Base-by-base conservation (phyloP, 169 alveolate genomes). In the Plasmodium gonderi region DNA sequence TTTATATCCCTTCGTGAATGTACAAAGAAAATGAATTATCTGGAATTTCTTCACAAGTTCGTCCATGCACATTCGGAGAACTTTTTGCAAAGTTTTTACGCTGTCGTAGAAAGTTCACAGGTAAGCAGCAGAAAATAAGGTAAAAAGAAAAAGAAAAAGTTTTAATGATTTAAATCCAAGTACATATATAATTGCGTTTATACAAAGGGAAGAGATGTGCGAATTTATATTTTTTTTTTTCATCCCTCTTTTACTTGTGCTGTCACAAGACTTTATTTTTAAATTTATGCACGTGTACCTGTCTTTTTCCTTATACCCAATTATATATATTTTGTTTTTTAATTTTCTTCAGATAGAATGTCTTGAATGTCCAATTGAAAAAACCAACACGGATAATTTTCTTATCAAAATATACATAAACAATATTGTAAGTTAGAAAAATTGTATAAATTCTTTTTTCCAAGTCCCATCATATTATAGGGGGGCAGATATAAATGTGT, bases 91-190 rank as follows among this genome's bases (percentile, higher is more conserved):
- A 83, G 92, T 33, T 72, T 83, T 69, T 83, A 83, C 77, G 92
- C 92, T n/a, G 83, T 83, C 42, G 82, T 83, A 44, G 92, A 83
- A 76, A 83, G 92, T 72, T 83, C 92, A 69, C 92, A 83, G 65
- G 92, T 83, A 76, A 69, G 83, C 9, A 45, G 17, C 33, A 83
- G 42, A 47, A 74, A 17, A 60, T 3, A 9, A 9, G 45, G 64
- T 65, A 20, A 65, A 11, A 65, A 9, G 17, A 65, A 45, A 12
- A 40, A 33, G 38, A 12, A 36, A 44, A 33, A 42, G 38, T 77
- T 44, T 36, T 54, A n/a, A n/a, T n/a, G n/a, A n/a, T n/a, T n/a
- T n/a, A n/a, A n/a, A n/a, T n/a, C n/a, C n/a, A n/a, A n/a, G n/a
- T n/a, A 11, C 68, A 49, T 77, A 77, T 54, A 47, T 77, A 44